Evolutionary conservation across 306 rosid species (phyloP).

Genomic region (Vigna angularis): DNA sequence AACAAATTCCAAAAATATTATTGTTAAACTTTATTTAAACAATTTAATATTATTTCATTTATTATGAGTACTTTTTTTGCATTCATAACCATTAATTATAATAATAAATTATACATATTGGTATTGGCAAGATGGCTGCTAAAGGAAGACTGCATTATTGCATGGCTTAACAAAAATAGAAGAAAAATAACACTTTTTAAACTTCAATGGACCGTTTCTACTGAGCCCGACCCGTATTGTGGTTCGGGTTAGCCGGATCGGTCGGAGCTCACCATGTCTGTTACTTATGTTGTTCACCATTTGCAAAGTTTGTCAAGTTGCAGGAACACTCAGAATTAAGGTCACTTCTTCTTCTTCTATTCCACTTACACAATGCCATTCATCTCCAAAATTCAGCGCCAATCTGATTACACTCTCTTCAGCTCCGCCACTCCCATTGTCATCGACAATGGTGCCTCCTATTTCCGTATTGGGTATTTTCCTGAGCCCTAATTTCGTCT

Average conservation of each 20-base stretch:
- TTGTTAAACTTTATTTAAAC: no score
- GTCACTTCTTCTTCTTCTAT: conserved; percentile 16
- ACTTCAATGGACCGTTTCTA: conserved; percentile 28
- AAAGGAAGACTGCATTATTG: not conserved
- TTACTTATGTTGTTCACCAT: conserved; percentile 37
- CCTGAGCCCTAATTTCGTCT: conserved; percentile 58
- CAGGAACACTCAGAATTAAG: conserved; percentile 34
- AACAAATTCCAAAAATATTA: no score
- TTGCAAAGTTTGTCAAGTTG: conserved; percentile 35
- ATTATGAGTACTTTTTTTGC: not conserved
- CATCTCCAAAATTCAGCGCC: conserved; percentile 53
- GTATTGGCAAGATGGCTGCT: no score
- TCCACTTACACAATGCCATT: conserved; percentile 46
- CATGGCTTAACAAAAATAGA: not conserved
- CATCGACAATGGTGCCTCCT: conserved; percentile 58
- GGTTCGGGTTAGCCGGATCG: conserved; percentile 17
- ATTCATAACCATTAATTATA: no score
- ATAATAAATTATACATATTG: no score
- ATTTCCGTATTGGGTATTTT: conserved; percentile 54
- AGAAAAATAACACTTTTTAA: not conserved
- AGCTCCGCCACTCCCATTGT: conserved; percentile 46
- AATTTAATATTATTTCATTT: not conserved
- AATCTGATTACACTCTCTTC: conserved; percentile 44
- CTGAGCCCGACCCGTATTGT: not conserved
- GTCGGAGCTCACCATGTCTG: conserved; percentile 50